Evolutionary conservation across 768 basidiomycete genomes (phyloP), one percentile per base, ranked within the genome.

Genomic region (Xanthoconium stramineum): DNA sequence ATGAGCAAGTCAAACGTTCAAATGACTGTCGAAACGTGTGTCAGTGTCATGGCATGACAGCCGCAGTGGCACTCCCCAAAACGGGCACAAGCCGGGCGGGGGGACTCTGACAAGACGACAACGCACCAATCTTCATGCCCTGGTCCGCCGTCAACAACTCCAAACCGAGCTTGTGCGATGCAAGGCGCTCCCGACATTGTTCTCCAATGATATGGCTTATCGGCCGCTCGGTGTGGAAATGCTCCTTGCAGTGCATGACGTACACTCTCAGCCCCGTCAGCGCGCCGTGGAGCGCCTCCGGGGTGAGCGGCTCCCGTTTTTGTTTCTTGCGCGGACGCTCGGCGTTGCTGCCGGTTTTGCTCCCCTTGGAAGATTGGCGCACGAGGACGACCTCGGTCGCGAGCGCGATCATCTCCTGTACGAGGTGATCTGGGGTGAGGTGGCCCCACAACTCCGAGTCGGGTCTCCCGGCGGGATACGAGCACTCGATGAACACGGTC

Each of bases 401-500:
- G 46, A 96, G 81, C 1, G 73, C 72, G 9, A 77, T 65, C 52
- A 98, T 78, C 73, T 98, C 96, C 52, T 83, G 79, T 3, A 81
- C 80, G 33, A 98, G 75, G 61, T 91, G 88, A 24, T 83, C 83
- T 0, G 96, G 94, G 35, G 79, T 88, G 13, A 98, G 79, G 63
- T 98, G 96, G 0, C 96, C 96, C 69, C 83, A 96, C 42, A 98
- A 77, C 51, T 76, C 67, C 45, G 84, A 80, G 60, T 84, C 79
- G 17, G 80, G 76, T 56, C 95, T 79, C 0, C 87, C 87, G 1
- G 83, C 80, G 20, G 88, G 85, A 75, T 87, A 94, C 2, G 94
- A 96, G 70, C 96, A 98, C 74, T 98, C 96, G 66, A 98, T 91
- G 68, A 98, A 98, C 54, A 98, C 81, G n/a, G 83, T 79, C 33